These are phyloP conservation scores for Zymoseptoria crescenta DNA, from an alignment of 2,329 filamentous ascomycete genomes.

Conservation along the genomic window DNA sequence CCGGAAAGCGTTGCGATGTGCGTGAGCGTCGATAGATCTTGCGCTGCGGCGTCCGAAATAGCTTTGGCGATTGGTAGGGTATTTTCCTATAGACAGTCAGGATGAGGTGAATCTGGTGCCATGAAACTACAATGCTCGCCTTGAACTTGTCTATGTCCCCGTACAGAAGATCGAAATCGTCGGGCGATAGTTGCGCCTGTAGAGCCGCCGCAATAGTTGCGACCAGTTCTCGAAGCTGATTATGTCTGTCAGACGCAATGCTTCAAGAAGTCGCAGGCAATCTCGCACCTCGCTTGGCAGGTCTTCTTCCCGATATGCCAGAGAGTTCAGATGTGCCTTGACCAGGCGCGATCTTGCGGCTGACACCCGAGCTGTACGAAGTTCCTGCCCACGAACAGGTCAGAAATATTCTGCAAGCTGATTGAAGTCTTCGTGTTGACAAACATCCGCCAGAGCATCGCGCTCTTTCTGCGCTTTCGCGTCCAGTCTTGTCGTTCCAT, in stretches of 20 bases:
- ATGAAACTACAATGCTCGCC: conserved; percentile 11
- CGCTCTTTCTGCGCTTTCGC: conserved; percentile 35
- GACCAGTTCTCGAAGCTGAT: conserved; percentile 35
- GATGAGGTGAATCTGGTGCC: background rate
- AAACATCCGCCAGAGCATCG: conserved; percentile 31
- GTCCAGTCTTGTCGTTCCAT: conserved; percentile 38
- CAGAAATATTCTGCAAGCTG: background rate
- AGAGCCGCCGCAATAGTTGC: conserved; percentile 37
- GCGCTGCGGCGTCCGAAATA: conserved; percentile 29
- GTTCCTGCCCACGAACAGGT: conserved; percentile 24
- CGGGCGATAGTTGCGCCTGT: conserved; percentile 27
- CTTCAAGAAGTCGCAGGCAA: background rate
- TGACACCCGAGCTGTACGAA: conserved; percentile 30
- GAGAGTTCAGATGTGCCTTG: conserved; percentile 27
- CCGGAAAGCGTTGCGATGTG: conserved; percentile 18
- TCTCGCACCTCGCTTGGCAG: conserved; percentile 33
- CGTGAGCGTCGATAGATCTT: conserved; percentile 27
- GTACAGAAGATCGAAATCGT: conserved; percentile 34
- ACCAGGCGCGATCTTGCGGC: conserved; percentile 30
- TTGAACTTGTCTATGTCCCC: conserved; percentile 35
- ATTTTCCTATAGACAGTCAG: conserved; percentile 22
- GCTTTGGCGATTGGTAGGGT: conserved; percentile 29
- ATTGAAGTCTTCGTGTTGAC: conserved; percentile 14
- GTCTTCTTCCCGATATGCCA: conserved; percentile 29
- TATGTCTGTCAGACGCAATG: conserved; percentile 1